Conservation (phyloP, 257 asterid genomes). For the Lithospermum erythrorhizon region DNA sequence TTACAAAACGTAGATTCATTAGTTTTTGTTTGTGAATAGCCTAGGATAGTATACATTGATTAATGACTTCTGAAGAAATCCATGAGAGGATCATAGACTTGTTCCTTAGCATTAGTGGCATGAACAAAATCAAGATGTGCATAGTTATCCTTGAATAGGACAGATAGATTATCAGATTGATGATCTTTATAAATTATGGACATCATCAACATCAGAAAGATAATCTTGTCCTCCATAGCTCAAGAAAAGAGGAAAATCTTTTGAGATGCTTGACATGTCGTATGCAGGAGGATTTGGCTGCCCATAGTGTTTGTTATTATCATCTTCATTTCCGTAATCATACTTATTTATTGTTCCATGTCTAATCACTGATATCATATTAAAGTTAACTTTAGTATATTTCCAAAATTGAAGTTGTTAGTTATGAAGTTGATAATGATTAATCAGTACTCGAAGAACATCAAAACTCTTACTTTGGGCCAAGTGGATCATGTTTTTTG, state of each 20-base stretch:
- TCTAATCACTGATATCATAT: conserved; percentile 48
- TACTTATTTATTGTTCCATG: conserved; percentile 38
- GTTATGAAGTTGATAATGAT: too few relatives aligned
- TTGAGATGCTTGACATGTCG: conserved; percentile 38
- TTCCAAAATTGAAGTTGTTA: too few relatives aligned
- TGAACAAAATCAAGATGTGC: conserved; percentile 56
- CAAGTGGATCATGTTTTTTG: conserved; percentile 64
- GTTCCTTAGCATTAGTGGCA: conserved; percentile 40
- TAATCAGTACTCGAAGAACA: too few relatives aligned
- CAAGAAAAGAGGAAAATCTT: conserved; percentile 35
- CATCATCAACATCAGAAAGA: conserved; percentile 40
- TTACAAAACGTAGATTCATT: too few relatives aligned
- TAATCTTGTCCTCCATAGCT: conserved; percentile 59
- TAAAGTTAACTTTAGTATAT: too few relatives aligned
- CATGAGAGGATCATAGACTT: conserved; percentile 43
- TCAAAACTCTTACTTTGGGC: conserved; percentile 46
- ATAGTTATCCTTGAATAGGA: conserved; percentile 29
- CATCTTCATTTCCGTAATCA: conserved; percentile 36
- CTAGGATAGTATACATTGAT: background rate
- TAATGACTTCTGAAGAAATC: conserved; percentile 32
- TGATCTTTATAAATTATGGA: conserved; percentile 28
- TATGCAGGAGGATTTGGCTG: conserved; percentile 52
- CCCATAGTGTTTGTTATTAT: conserved; percentile 44
- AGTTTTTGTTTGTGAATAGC: too few relatives aligned
- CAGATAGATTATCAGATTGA: conserved; percentile 28